Evolutionary conservation across 352 stramenopile species (phyloP), one percentile per base, ranked within the genome.

Genomic region (Aphanomyces invadans): DNA sequence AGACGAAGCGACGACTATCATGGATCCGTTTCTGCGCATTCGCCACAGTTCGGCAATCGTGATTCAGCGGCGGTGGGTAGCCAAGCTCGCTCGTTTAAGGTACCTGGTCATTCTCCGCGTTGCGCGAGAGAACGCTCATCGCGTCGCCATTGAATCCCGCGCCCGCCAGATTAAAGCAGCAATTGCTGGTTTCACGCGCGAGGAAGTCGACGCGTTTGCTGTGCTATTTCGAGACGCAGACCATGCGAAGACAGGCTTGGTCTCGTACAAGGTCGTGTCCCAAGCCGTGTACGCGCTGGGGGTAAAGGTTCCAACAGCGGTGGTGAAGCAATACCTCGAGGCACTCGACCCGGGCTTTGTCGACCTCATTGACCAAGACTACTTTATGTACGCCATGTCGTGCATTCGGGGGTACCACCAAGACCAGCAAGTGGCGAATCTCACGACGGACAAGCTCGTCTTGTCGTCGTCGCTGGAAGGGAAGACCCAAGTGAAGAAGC

Each of bases 351-450:
- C 80, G 0, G 83, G 80, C 23, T 91, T 87, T 52, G 79, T 78
- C 9, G 83, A 91, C 26, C 76, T 91, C 0, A 81, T 91, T 9
- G 83, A 91, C 70, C 84, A 89, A 54, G 83, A 91, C 49, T 81
- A 91, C 63, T 91, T 89, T 67, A 45, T 91, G 9, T 91, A 87
- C 53, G 83, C 79, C 62, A 91, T 91, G 83, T 80, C 89, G 65
- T 86, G 81, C 57, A 80, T 86, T 25, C 80, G 83, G 1, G 46
- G 76, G 31, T 70, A 87, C 45, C 83, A 91, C 48, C 83, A 91
- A 42, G 68, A 81, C 3, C 74, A 84, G 45, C 76, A 91, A 36
- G 53, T 69, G 19, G 15, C 19, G 0, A 10, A 60, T 3, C 12
- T 44, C 0, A 38, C 36, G 4, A 19, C 51, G 2, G 73, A 72